Conservation (phyloP, 2,329 filamentous ascomycete genomes). For the Sporothrix inflata region DNA sequence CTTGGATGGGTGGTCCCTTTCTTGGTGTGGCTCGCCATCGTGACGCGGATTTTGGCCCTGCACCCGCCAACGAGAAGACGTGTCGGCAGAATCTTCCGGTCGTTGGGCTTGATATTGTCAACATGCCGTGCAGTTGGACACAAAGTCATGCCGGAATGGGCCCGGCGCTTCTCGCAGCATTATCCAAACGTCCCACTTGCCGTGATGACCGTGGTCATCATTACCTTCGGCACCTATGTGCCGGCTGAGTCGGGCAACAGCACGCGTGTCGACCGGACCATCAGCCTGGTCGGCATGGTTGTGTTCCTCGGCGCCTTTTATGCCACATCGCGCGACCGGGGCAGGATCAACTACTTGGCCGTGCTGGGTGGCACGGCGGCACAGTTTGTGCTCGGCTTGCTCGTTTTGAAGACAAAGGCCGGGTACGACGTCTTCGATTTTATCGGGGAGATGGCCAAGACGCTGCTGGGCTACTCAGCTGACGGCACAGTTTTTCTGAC, state of each 20-base stretch:
- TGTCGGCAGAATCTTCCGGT: not conserved
- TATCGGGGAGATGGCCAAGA: conserved; percentile 73
- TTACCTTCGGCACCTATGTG: conserved; percentile 77
- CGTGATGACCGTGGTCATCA: conserved; percentile 66
- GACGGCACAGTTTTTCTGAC: conserved; percentile 73
- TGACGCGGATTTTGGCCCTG: conserved; percentile 72
- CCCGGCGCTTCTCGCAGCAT: not conserved
- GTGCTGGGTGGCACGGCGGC: conserved; percentile 87
- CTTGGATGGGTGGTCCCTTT: conserved; percentile 85
- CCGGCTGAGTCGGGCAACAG: conserved; percentile 74
- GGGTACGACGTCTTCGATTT: conserved; percentile 90
- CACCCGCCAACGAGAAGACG: conserved; percentile 1
- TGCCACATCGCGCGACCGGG: conserved; percentile 71
- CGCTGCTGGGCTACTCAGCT: conserved; percentile 74
- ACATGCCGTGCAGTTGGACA: not conserved
- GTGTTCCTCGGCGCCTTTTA: conserved; percentile 72
- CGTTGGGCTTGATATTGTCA: not conserved
- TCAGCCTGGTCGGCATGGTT: conserved; percentile 77
- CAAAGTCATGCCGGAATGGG: not conserved
- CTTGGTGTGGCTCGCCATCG: conserved; percentile 75
- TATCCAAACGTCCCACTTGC: conserved; percentile 43
- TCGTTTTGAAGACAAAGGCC: conserved; percentile 78
- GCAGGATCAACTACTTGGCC: conserved; percentile 69
- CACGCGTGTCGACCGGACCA: conserved; percentile 75
- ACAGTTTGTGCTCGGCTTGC: conserved; percentile 86